A percentile compares a stretch with the other conserved stretches of the same genome.
These are phyloP conservation scores for Exophiala oligosperma DNA, from an alignment of 2,329 filamentous ascomycete species.

Conservation along the genomic window DNA sequence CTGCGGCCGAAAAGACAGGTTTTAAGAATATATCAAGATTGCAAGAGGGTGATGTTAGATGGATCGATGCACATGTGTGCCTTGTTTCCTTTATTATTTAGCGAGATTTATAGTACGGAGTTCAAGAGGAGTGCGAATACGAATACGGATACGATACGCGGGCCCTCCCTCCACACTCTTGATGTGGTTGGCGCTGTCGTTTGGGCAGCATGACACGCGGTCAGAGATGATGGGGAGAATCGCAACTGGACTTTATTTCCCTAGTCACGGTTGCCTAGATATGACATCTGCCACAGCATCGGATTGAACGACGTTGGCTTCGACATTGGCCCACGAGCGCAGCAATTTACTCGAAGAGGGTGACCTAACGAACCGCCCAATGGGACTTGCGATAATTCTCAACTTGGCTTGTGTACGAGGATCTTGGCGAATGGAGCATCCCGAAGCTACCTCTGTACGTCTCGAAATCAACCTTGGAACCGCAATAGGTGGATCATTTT, in stretches of 20 bases:
- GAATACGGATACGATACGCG: slow-evolving; percentile 2
- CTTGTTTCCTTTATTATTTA: neutral
- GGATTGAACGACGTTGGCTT: too few species aligned
- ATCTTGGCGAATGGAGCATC: too few species aligned
- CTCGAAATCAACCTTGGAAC: too few species aligned
- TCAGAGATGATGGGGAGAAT: neutral
- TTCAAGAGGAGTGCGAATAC: neutral
- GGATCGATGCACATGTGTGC: too few species aligned
- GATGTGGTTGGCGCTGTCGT: neutral
- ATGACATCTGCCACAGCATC: neutral
- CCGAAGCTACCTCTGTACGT: too few species aligned
- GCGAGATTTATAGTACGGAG: neutral
- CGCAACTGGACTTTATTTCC: neutral
- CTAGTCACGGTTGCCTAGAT: neutral
- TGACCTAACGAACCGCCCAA: too few species aligned
- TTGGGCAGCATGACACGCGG: too few species aligned
- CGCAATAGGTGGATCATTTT: too few species aligned
- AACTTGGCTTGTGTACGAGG: too few species aligned
- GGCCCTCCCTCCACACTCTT: neutral
- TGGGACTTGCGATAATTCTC: too few species aligned
- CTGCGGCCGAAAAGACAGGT: neutral
- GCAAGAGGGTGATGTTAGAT: neutral
- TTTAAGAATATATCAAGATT: neutral
- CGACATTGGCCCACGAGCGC: too few species aligned
- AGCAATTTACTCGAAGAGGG: too few species aligned